Evolutionary conservation across 106 monocot genomes (phyloP).

Genomic region (Triglochin maritima): DNA sequence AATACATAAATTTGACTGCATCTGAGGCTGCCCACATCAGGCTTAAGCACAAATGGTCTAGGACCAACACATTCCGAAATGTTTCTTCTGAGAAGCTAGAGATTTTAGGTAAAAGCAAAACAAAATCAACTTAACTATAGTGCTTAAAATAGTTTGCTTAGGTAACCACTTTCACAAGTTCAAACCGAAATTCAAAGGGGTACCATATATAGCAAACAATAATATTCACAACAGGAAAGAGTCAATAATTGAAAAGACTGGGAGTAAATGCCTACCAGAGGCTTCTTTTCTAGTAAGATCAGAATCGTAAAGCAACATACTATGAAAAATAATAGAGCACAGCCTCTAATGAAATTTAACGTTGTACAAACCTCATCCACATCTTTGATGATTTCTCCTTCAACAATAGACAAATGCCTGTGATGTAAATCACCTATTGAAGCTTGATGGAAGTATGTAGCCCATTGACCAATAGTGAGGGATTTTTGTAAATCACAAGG

Average conservation of each 20-base stretch:
- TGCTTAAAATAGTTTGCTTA: no score
- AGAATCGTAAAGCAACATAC: background rate
- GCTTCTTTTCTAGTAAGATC: no score
- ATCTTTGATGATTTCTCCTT: conserved; percentile 4
- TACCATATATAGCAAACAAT: background rate
- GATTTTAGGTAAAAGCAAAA: no score
- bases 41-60: no score
- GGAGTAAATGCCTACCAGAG: no score
- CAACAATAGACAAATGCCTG: conserved; percentile 24
- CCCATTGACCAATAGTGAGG: conserved; percentile 69
- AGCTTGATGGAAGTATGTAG: conserved; percentile 88
- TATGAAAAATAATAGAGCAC: background rate
- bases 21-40: no score
- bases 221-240: background rate
- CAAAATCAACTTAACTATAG: no score
- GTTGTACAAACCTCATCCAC: background rate
- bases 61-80: no score
- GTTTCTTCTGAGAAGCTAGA: no score
- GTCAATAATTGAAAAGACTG: background rate
- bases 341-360: background rate
- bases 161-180: no score
- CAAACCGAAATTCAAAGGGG: no score
- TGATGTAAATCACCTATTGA: conserved; percentile 55
- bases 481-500: conserved; percentile 24
- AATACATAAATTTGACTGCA: no score